Evolutionary conservation across 2,329 filamentous ascomycete species (phyloP), one percentile per base, ranked within the genome.

Genomic region (Aspergillus novoparasiticus): DNA sequence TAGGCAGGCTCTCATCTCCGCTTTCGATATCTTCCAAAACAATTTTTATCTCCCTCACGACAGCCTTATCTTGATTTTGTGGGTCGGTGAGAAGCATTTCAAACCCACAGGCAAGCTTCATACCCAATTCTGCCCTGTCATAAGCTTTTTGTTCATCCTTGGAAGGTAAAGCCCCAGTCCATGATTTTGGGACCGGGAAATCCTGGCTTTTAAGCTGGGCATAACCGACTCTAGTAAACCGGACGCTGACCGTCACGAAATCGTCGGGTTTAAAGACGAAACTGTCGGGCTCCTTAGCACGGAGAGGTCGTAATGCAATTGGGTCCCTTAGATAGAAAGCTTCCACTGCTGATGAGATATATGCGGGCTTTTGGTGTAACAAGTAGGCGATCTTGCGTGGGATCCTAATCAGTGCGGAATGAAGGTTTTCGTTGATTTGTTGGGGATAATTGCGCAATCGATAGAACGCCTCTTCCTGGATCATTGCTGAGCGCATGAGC

Each of bases 291-390:
- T 85, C 82, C 59, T 84, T 81, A 2, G 84, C 84, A 60, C 89
- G 81, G 4, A 97, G 81, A 1, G 89, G 86, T 60, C 89, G 90
- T 50, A 97, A 78, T 0, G 90, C 85, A 62, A 93, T 84, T 0
- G 93, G 90, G 72, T 98, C 94, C 65, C 95, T 89, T 16, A 97
- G 85, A 76, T 98, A 98, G 77, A 99, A 98, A 0, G 91, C 89
- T 77, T 99, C 96, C 3, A 94, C 87, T 1, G 93, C 93, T 0
- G 93, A 88, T 2, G 93, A 90, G 62, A 98, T 88, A 64, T 91
- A 89, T 19, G 89, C 86, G 0, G 94, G 92, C 26, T 89, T 87
- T 50, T 86, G 80, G 70, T 94, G 91, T 2, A 99, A 80, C 43
- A 98, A 83, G 68, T 89, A 89, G 8, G 93, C 94, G 32, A 97